phyloP scores from a whole-genome alignment of 1,139 yeast genomes.

The Yamadazyma friedrichii region DNA sequence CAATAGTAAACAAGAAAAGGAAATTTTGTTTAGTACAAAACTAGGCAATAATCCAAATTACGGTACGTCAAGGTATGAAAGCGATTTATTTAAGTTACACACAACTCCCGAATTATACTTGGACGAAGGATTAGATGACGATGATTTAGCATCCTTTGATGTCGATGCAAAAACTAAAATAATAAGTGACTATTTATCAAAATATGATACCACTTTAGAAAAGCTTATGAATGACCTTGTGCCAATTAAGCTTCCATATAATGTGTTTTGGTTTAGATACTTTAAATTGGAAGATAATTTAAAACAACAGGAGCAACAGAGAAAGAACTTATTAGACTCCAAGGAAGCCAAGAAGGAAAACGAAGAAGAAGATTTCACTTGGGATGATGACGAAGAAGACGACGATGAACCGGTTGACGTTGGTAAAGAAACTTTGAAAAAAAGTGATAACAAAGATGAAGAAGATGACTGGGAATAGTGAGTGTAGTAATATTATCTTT shows the following conservation, averaged over 20 bases:
- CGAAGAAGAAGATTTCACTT: constrained; percentile 44
- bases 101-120: constrained; percentile 24
- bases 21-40: constrained; percentile 22
- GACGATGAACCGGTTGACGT: constrained; percentile 36
- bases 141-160: constrained; percentile 29
- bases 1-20: constrained; percentile 17
- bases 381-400: constrained; percentile 61
- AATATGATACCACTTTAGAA: constrained; percentile 51
- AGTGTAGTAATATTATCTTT: neutral
- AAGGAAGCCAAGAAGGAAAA: constrained; percentile 30
- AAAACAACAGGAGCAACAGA: constrained; percentile 60
- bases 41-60: constrained; percentile 28
- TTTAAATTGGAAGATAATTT: constrained; percentile 56
- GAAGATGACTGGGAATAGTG: constrained; percentile 52
- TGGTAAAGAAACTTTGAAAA: constrained; percentile 13
- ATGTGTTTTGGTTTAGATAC: constrained; percentile 75
- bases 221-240: constrained; percentile 64
- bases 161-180: constrained; percentile 52
- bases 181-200: constrained; percentile 47
- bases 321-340: constrained; percentile 57
- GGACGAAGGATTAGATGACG: constrained; percentile 17
- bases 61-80: constrained; percentile 42
- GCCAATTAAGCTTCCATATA: constrained; percentile 59
- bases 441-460: constrained; percentile 8
- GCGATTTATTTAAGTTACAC: constrained; percentile 42